Evolutionary conservation across 1,284 basidiomycete genomes (phyloP).

Genomic region (Neotropicomus parvogracilis): DNA sequence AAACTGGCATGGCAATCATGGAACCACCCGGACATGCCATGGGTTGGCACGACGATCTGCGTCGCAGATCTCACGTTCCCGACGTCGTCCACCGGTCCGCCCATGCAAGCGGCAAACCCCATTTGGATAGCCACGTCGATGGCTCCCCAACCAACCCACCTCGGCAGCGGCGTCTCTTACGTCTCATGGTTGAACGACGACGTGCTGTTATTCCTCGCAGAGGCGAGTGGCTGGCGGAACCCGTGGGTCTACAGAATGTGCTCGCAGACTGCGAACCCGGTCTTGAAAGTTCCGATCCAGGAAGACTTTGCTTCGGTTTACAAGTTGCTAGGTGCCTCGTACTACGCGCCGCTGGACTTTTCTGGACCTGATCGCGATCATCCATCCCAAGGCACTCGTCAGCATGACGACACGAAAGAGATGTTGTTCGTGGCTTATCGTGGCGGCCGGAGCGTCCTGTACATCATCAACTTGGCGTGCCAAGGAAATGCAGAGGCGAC

Average conservation of each 20-base stretch:
- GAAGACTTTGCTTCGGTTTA: conserved; percentile 9
- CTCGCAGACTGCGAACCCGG: not conserved
- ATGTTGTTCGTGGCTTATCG: conserved; percentile 4
- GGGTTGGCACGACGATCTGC: conserved; percentile 1
- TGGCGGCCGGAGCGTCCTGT: conserved; percentile 2
- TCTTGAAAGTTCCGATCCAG: conserved; percentile 1
- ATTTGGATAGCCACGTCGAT: not conserved
- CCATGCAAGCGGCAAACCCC: not conserved
- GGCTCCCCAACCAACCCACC: not conserved
- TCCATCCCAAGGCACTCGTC: not conserved
- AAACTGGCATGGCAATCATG: conserved; percentile 2
- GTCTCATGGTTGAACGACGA: conserved; percentile 3
- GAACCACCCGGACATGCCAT: conserved; percentile 6
- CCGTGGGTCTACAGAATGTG: conserved; percentile 3
- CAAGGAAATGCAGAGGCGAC: not conserved
- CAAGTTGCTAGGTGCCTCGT: conserved; percentile 8
- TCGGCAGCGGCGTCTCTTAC: conserved; percentile 2
- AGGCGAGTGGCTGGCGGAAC: conserved; percentile 7
- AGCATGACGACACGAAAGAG: not conserved
- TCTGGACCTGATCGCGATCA: not conserved
- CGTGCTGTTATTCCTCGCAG: conserved; percentile 1
- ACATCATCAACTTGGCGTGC: not conserved
- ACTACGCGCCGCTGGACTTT: conserved; percentile 5
- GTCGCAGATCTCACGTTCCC: not conserved
- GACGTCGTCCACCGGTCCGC: not conserved